phyloP scores from a whole-genome alignment of 164 flowering plant genomes.

The Tetracentron sinense region DNA sequence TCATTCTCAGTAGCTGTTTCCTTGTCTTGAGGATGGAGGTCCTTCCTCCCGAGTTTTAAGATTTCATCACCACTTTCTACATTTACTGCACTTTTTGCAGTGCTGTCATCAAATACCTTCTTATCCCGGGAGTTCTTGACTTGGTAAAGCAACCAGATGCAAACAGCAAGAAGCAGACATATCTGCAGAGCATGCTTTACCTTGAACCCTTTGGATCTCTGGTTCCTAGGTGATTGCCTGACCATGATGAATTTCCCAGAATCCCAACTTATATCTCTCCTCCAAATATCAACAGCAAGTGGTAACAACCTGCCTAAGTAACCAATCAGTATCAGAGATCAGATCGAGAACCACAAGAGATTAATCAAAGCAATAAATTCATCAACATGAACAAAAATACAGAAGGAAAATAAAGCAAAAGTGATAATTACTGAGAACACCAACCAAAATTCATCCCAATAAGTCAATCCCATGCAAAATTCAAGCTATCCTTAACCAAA shows the following conservation, averaged over 20 bases:
- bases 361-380: conserved; percentile 4
- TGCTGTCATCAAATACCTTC: conserved; percentile 28
- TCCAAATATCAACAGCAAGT: background rate
- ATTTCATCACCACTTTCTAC: conserved; percentile 23
- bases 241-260: conserved; percentile 36
- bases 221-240: conserved; percentile 54
- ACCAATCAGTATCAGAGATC: background rate
- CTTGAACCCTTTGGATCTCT: conserved; percentile 73
- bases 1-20: conserved; percentile 24
- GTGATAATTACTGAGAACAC: background rate
- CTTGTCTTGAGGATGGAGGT: conserved; percentile 39
- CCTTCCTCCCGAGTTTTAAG: conserved; percentile 76
- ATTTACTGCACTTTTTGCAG: conserved; percentile 19
- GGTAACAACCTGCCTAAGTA: background rate
- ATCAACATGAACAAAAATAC: background rate
- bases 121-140: conserved; percentile 67
- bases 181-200: conserved; percentile 82
- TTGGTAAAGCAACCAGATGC: conserved; percentile 84
- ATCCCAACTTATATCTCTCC: background rate
- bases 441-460: background rate
- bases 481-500: background rate
- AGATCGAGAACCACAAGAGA: background rate
- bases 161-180: conserved; percentile 54
- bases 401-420: background rate
- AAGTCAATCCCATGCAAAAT: background rate